These are phyloP conservation scores for Chalciporus piperatus DNA, from an alignment of 768 basidiomycete species.

Conservation along the genomic window DNA sequence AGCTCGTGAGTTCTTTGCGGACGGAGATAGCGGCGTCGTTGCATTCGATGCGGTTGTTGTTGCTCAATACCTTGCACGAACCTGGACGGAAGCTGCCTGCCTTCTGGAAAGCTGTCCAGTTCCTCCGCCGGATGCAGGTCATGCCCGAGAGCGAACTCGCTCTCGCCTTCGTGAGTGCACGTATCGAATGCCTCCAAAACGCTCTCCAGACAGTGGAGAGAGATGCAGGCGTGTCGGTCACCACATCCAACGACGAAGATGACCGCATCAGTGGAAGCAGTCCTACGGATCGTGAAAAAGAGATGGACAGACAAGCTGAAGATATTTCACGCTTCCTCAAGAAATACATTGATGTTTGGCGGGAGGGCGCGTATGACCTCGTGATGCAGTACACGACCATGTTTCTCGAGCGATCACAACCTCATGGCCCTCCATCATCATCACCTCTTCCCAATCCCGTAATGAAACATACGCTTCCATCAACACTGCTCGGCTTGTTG, in stretches of 20 bases:
- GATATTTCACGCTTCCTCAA: constrained; percentile 78
- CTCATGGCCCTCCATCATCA: constrained; percentile 21
- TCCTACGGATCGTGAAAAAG: constrained; percentile 36
- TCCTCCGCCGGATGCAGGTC: constrained; percentile 79
- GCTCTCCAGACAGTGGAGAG: constrained; percentile 53
- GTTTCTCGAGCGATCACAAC: constrained; percentile 68
- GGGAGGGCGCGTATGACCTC: constrained; percentile 91
- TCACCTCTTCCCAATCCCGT: constrained; percentile 26
- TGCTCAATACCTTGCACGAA: constrained; percentile 76
- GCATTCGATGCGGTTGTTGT: constrained; percentile 66
- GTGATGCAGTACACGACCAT: constrained; percentile 87
- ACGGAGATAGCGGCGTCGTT: constrained; percentile 67
- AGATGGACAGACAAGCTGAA: constrained; percentile 60
- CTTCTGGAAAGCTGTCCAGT: constrained; percentile 86
- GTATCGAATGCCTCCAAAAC: constrained; percentile 59
- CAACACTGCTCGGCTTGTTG: constrained; percentile 45
- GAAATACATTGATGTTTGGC: constrained; percentile 86
- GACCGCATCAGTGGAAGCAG: constrained; percentile 16
- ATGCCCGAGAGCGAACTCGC: constrained; percentile 76
- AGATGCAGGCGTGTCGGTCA: constrained; percentile 37
- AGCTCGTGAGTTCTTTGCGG: constrained; percentile 48
- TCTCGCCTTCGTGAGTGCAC: constrained; percentile 76
- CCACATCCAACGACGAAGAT: constrained; percentile 7
- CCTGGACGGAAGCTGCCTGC: constrained; percentile 82
- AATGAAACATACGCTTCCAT: constrained; percentile 29